Evolutionary conservation across 129 eudicot species (phyloP), one percentile per base, ranked within the genome.

Genomic region (Flaveria robusta): DNA sequence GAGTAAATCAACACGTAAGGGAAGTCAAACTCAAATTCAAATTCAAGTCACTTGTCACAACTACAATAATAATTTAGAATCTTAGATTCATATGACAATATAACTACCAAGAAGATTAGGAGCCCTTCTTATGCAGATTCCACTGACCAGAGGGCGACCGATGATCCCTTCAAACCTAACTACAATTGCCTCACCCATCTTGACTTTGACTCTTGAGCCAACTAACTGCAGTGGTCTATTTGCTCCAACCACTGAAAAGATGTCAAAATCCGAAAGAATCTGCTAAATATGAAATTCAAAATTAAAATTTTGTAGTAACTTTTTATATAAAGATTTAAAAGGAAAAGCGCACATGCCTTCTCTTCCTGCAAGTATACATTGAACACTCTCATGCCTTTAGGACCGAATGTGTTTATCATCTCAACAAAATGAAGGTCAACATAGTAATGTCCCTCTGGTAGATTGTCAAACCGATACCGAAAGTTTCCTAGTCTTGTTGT

Each of bases 321-420:
- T 24, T 41, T 7, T 19, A 75, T 27, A 64, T 23, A 71, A 2
- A 47, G 27, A 23, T 3, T 4, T 26, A 7, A 60, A 70, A 23
- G 20, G 10, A 22, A 46, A 37, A 20, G 15, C 16, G 67, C 14
- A 74, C 90, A 81, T 84, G 81, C 98, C 98, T 91, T 94, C 76
- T 94, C 97, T 81, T 91, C 93, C 81, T 91, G 98, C 74, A 94
- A 75, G 66, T 85, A 88, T 65, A 91, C 97, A 73, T 94, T 80
- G 77, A 94, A 94, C 43, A 91, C 87, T 67, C 98, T 85, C 97
- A 94, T 85, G 64, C 98, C 98, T 85, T 91, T 91, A 24, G 98
- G 98, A 68, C 98, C 98, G 73, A 70, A 59, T 29, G 86, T 86
- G 76, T 91, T 82, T 19, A 89, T 94, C 65, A 94, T 91, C 87